Base-by-base conservation (phyloP, 148 eudicot species). In the Rheum nobile region DNA sequence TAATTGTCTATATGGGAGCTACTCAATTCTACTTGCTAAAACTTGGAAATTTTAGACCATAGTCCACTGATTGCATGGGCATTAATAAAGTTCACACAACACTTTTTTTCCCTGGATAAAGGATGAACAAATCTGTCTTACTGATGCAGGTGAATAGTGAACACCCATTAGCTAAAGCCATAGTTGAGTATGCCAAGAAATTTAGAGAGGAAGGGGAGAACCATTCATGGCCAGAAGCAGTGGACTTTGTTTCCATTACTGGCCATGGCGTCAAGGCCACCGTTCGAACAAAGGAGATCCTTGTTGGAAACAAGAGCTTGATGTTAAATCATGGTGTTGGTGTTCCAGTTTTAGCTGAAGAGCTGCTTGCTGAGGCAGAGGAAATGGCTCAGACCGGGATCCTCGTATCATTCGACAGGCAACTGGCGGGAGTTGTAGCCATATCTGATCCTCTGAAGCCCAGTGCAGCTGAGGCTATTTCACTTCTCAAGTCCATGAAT, bases 81-180 rank as follows among this genome's bases (percentile, higher is more conserved):
- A 5, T 50, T 22, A 48, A 67, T 28, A 0, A 12, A 29, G 22
- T 19, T 16, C 11, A 14, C 42, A 10, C 13, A 42, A 9, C 14
- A 5, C 43, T 12, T 35, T 16, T 12, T 4, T 5, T 35, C 22
- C 72, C 28, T 55, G 32, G 63, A 24, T 14, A 55, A 10, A 55
- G 21, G 1, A 8, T 38, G 72, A 72, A 5, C 34, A 37, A 44
- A 59, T 9, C 35, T 37, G 28, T 75, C 24, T 59, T 35, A 55
- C 65, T 26, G 71, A 28, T 76, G 9, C 81, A 94, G 98, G 88
- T 84, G 42, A 90, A 95, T 63, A 95, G 99, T 47, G 99, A 95
- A 78, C 99, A 95, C 77, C 99, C 99, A 24, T 78, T 95, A 78
- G 99, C 88, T 61, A 95, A 95, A 73, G 96, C 99, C 6, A 80